A percentile compares a stretch with the other conserved stretches of the same genome.
Evolutionary conservation across 2,329 filamentous ascomycete genomes (phyloP).

Genomic region (Aspergillus tamarii): DNA sequence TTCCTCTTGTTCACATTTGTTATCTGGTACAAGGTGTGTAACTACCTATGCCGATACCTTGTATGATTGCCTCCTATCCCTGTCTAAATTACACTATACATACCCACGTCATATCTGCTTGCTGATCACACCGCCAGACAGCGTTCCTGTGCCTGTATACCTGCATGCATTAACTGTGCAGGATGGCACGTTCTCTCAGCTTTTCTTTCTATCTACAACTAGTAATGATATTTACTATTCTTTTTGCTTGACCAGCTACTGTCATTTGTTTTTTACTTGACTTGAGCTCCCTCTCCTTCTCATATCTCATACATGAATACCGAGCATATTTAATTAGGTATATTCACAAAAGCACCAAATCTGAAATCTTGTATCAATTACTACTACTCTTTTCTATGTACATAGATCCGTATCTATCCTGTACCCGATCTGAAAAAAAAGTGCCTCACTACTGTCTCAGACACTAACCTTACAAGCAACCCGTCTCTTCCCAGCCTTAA

Average conservation of each 20-base stretch:
- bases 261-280: no score
- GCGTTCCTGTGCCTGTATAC: conserved; percentile 7
- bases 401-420: not conserved
- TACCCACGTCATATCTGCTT: not conserved
- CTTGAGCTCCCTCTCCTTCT: no score
- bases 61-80: not conserved
- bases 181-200: not conserved
- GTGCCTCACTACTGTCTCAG: conserved; percentile 23
- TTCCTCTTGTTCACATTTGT: not conserved
- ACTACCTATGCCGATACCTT: not conserved
- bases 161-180: conserved; percentile 4
- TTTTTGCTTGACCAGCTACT: not conserved
- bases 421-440: not conserved
- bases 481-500: not conserved
- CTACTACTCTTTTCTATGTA: no score
- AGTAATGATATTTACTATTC: not conserved
- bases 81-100: not conserved
- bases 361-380: no score
- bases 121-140: conserved; percentile 18
- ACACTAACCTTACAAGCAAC: conserved; percentile 10
- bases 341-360: not conserved
- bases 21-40: not conserved
- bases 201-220: not conserved
- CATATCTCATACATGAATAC: not conserved
- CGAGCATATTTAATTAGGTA: not conserved